Evolutionary conservation across 495 filamentous ascomycete genomes (phyloP).

Genomic region (Penicillium daleae): DNA sequence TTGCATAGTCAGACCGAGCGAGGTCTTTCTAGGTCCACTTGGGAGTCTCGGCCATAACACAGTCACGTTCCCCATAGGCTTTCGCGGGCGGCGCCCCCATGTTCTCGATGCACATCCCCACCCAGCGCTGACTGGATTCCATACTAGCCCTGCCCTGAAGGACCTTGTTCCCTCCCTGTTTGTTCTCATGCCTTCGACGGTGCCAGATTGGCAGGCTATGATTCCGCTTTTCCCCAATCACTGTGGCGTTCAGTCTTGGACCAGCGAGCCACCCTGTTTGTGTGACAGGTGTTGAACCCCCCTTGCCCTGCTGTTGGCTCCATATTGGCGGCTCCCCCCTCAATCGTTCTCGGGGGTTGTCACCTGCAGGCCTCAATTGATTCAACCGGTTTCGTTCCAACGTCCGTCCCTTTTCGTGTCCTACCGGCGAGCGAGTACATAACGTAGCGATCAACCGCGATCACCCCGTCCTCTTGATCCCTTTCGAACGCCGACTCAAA

Average conservation of each 20-base stretch:
- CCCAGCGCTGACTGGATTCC: conserved; percentile 2
- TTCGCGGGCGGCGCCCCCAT: background rate
- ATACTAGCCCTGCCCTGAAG: conserved; percentile 15
- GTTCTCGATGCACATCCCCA: background rate
- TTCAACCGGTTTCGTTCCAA: conserved; percentile 9
- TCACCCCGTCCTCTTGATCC: background rate
- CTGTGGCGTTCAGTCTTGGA: conserved; percentile 21
- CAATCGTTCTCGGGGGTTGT: conserved; percentile 11
- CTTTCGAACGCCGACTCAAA: background rate
- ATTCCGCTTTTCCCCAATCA: conserved; percentile 9
- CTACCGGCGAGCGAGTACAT: conserved; percentile 3
- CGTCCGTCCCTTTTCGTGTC: conserved; percentile 2
- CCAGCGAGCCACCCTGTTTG: conserved; percentile 29
- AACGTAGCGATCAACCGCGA: conserved; percentile 13
- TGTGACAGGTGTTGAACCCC: conserved; percentile 24
- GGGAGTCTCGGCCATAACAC: background rate
- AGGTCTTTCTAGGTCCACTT: background rate
- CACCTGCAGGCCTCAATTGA: conserved; percentile 19
- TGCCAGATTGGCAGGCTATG: conserved; percentile 12
- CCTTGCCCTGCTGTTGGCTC: conserved; percentile 21
- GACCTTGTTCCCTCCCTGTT: conserved; percentile 6
- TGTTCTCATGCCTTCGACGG: conserved; percentile 9
- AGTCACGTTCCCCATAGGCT: conserved; percentile 5
- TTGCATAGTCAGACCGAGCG: background rate
- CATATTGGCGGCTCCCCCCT: conserved; percentile 6